Evolutionary conservation across 2,329 filamentous ascomycete species (phyloP).

Genomic region (Didymella exigua): DNA sequence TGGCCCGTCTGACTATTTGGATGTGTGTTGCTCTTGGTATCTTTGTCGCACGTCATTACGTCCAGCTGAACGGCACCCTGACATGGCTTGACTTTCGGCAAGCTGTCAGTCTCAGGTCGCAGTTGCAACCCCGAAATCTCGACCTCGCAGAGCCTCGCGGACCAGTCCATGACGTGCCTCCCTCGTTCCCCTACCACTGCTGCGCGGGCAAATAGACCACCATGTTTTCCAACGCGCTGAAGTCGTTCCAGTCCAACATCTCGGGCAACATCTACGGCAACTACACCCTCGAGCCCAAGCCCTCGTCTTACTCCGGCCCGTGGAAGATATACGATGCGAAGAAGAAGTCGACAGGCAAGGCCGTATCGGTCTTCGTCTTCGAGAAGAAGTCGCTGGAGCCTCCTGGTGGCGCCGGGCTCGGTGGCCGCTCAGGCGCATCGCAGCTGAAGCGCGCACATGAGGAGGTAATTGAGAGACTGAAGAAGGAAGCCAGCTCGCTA

Average conservation of each 20-base stretch:
- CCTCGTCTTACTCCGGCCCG: constrained; percentile 81
- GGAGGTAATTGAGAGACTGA: constrained; percentile 87
- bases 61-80: constrained; percentile 12
- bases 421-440: constrained; percentile 63
- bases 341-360: constrained; percentile 90
- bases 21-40: neutral
- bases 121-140: constrained; percentile 20
- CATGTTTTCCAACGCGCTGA: constrained; percentile 90
- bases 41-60: constrained; percentile 1
- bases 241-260: constrained; percentile 94
- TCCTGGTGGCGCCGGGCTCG: constrained; percentile 63
- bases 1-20: no score
- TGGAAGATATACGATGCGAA: constrained; percentile 99
- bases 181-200: constrained; percentile 24
- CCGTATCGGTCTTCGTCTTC: constrained; percentile 92
- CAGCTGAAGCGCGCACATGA: constrained; percentile 82
- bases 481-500: constrained; percentile 87
- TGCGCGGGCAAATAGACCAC: constrained; percentile 44
- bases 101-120: constrained; percentile 28
- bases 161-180: constrained; percentile 39
- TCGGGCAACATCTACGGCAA: constrained; percentile 89
- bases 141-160: constrained; percentile 21
- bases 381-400: constrained; percentile 84
- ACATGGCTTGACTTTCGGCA: constrained; percentile 28
- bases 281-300: constrained; percentile 78